Base-by-base conservation (phyloP, 768 basidiomycete genomes). In the Mycena maculata region DNA sequence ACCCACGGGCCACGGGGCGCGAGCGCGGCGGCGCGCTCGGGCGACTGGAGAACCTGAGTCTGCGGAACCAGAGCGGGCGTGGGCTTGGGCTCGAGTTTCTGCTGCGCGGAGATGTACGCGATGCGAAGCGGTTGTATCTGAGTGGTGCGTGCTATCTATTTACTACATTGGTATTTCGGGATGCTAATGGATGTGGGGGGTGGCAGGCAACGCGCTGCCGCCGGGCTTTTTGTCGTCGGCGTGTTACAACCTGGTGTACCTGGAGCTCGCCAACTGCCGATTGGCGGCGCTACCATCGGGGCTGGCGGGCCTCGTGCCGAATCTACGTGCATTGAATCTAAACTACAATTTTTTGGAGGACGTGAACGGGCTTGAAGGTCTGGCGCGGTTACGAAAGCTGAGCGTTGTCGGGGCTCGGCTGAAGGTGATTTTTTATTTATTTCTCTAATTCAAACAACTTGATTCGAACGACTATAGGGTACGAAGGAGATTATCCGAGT, bases 281-380 rank as follows among this genome's bases (percentile, higher is more conserved):
- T 82, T 99, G 68, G 90, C 88, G 38, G 72, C 72, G 59, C 87
- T 98, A 53, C 96, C 96, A n/a, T 73, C 77, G 71, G 85, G 87
- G 44, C 82, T 98, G 71, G 85, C 86, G 58, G 75, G 75, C 49
- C 79, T 92, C 60, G 81, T 90, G 52, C 97, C 98, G 33, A 98
- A 96, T 78, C 80, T 98, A 74, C 90, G 95, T 60, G 90, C 90
- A 65, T 82, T 99, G 79, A 98, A 98, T 83, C 87, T 98, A 71
- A 97, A 99, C 84, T 97, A 98, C 84, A 99, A 99, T 78, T 98
- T 96, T 78, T 76, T 99, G 77, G 89, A 95, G 72, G 90, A 93
- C 73, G 79, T 88, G 58, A 78, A 85, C 69, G 79, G 83, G 54
- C 82, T 99, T 63, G 85, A 86, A 56, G 94, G 93, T 15, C 84